These are phyloP conservation scores for Pleurotus tuoliensis DNA, from an alignment of 768 basidiomycete species.

Conservation along the genomic window DNA sequence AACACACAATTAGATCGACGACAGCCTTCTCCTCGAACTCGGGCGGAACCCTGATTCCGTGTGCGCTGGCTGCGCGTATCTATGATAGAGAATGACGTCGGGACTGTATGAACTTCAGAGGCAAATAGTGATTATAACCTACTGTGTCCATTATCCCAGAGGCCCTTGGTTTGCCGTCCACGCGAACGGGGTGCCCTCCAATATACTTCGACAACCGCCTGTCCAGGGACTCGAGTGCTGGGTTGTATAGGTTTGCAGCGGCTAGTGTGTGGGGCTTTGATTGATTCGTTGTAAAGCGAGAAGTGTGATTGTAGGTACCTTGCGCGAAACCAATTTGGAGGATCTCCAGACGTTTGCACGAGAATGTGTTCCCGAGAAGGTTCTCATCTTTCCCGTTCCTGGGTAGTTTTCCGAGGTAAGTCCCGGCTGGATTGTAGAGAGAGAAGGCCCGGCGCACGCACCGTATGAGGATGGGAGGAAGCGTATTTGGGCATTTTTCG, in stretches of 20 bases:
- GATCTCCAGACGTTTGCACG: constrained; percentile 63
- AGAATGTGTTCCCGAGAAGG: constrained; percentile 62
- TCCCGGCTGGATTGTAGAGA: not conserved
- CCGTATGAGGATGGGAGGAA: constrained; percentile 57
- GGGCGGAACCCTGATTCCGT: constrained; percentile 65
- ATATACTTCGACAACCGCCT: constrained; percentile 64
- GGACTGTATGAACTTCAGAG: no score
- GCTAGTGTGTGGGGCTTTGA: constrained; percentile 29
- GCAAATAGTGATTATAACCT: constrained; percentile 5
- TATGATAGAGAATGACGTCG: constrained; percentile 17
- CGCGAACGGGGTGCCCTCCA: constrained; percentile 61
- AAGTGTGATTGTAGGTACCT: constrained; percentile 32
- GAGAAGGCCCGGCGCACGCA: constrained; percentile 16
- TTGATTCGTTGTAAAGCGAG: not conserved
- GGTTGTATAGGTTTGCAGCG: constrained; percentile 63
- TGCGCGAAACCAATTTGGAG: constrained; percentile 61
- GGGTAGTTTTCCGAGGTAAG: not conserved
- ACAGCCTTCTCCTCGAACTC: constrained; percentile 67
- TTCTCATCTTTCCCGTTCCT: constrained; percentile 73
- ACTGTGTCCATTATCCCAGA: constrained; percentile 77
- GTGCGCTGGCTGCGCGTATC: constrained; percentile 67
- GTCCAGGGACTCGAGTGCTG: constrained; percentile 58
- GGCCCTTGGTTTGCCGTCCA: constrained; percentile 73
- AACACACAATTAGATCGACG: constrained; percentile 53
- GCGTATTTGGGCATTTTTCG: constrained; percentile 39